These are phyloP conservation scores for Komagataella populi DNA, from an alignment of 805 yeast genomes.

Conservation along the genomic window DNA sequence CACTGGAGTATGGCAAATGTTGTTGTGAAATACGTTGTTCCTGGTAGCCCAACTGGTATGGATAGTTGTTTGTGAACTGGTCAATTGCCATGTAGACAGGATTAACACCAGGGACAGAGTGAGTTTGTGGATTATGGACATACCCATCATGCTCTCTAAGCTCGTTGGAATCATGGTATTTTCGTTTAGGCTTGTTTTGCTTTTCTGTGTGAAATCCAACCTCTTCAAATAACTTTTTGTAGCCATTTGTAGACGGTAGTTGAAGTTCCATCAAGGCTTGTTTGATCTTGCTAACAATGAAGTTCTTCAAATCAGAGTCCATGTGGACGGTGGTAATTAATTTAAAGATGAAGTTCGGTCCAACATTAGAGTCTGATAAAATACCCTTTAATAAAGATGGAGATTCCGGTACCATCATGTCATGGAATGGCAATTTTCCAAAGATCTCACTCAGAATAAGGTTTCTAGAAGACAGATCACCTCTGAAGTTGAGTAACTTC, in stretches of 20 bases:
- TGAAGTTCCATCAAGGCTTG: constrained; percentile 46
- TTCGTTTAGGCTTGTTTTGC: not conserved
- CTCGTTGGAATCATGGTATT: not conserved
- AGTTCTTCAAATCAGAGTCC: constrained; percentile 40
- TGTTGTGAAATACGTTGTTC: not conserved
- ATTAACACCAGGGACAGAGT: not conserved
- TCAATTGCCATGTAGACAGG: not conserved
- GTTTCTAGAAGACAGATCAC: constrained; percentile 48
- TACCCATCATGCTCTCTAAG: not conserved
- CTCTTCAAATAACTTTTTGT: constrained; percentile 82
- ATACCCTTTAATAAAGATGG: constrained; percentile 34
- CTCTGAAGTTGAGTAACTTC: constrained; percentile 61
- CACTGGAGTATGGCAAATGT: not conserved
- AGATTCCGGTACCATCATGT: constrained; percentile 6
- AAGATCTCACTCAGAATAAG: constrained; percentile 53
- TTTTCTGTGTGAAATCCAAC: constrained; percentile 46
- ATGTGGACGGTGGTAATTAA: constrained; percentile 61
- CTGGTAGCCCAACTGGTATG: not conserved
- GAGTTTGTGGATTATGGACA: not conserved
- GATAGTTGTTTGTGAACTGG: not conserved
- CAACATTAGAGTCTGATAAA: constrained; percentile 53
- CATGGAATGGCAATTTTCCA: constrained; percentile 23
- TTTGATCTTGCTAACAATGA: constrained; percentile 48
- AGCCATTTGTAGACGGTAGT: constrained; percentile 47
- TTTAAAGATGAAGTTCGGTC: constrained; percentile 69